phyloP scores from a whole-genome alignment of 768 basidiomycete genomes.

The Lactarius pseudohatsudake region DNA sequence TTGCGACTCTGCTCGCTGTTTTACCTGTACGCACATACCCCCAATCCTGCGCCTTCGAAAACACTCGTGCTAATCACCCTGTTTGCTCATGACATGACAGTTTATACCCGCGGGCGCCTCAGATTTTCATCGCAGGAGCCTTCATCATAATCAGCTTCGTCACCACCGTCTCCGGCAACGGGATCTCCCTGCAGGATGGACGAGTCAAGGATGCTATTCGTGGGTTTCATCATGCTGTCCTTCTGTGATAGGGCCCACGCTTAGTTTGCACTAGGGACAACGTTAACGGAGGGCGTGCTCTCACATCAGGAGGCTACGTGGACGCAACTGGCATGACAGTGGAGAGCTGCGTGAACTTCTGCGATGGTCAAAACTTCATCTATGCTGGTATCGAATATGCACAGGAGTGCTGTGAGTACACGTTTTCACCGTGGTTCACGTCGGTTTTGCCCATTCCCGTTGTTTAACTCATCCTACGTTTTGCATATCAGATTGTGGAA shows the following conservation, averaged over 20 bases:
- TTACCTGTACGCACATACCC: slow-evolving; percentile 5
- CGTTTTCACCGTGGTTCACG: neutral
- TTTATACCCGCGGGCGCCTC: neutral
- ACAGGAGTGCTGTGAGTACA: slow-evolving; percentile 60
- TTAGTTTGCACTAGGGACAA: slow-evolving; percentile 49
- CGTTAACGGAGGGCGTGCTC: slow-evolving; percentile 53
- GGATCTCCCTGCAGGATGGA: slow-evolving; percentile 55
- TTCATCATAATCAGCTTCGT: slow-evolving; percentile 4
- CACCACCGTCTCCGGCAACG: slow-evolving; percentile 15
- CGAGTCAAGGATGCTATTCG: slow-evolving; percentile 61
- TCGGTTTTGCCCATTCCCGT: neutral
- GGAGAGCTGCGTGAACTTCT: slow-evolving; percentile 49
- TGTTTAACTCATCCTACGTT: slow-evolving; percentile 5
- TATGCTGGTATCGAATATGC: slow-evolving; percentile 73
- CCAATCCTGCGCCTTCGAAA: neutral
- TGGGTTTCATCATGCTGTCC: slow-evolving; percentile 34
- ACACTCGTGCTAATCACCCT: neutral
- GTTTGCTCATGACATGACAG: neutral
- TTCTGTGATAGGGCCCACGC: slow-evolving; percentile 27
- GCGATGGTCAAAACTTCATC: slow-evolving; percentile 47
- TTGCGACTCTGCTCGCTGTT: neutral
- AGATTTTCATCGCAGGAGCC: slow-evolving; percentile 5
- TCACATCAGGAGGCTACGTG: slow-evolving; percentile 48
- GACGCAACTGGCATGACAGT: slow-evolving; percentile 60
- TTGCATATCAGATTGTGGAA: slow-evolving; percentile 57